Percentiles rank a stretch among this genome's conserved stretches.
Conservation (phyloP, 495 filamentous ascomycete genomes). For the Podospora pseudopauciseta region DNA sequence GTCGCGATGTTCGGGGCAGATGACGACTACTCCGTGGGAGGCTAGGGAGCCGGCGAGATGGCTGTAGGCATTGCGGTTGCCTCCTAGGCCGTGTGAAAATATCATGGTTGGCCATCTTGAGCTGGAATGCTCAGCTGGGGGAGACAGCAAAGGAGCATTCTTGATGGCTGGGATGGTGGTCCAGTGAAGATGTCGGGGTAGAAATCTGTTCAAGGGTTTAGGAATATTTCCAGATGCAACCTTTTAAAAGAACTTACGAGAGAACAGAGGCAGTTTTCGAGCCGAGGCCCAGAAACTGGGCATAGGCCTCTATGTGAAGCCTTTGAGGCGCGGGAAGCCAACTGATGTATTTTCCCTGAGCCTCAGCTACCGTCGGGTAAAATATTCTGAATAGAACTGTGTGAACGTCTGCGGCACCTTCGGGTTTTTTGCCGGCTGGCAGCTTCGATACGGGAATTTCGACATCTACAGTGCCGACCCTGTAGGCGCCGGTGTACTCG, state of each 20-base stretch:
- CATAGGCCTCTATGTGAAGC: constrained; percentile 63
- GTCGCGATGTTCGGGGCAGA: constrained; percentile 74
- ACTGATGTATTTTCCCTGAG: constrained; percentile 44
- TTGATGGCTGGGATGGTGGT: constrained; percentile 53
- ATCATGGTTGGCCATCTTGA: constrained; percentile 70
- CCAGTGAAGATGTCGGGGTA: constrained; percentile 65
- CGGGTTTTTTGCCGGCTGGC: constrained; percentile 47
- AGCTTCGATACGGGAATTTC: constrained; percentile 66
- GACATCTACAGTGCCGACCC: constrained; percentile 69
- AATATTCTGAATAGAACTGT: constrained; percentile 74
- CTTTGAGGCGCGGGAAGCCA: constrained; percentile 75
- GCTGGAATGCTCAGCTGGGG: constrained; percentile 29
- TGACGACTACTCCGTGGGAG: constrained; percentile 69
- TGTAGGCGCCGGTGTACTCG: constrained; percentile 65
- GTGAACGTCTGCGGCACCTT: constrained; percentile 46
- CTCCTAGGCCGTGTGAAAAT: constrained; percentile 78
- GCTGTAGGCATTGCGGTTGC: constrained; percentile 70
- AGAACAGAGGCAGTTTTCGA: constrained; percentile 53
- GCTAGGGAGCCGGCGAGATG: constrained; percentile 67
- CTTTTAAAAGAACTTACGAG: constrained; percentile 27
- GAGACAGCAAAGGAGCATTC: constrained; percentile 36
- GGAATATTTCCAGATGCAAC: not conserved
- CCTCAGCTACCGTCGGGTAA: constrained; percentile 58
- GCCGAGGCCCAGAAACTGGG: constrained; percentile 60
- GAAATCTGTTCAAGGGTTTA: constrained; percentile 26